Conservation (phyloP, 2,329 filamentous ascomycete genomes). For the Teratosphaeria pseudoeucalypti region DNA sequence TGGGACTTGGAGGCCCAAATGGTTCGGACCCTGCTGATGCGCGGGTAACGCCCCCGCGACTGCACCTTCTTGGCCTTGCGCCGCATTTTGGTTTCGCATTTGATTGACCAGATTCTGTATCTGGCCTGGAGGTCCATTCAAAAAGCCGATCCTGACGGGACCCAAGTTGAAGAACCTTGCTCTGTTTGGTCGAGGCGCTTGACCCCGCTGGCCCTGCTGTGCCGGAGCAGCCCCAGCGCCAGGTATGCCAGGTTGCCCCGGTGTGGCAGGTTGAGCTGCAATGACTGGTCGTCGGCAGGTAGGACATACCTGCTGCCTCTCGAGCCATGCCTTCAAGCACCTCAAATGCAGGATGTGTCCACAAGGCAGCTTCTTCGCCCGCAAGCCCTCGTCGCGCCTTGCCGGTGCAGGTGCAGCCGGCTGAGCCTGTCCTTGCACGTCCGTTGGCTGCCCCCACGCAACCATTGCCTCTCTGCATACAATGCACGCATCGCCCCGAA, state of each 20-base stretch:
- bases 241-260: constrained; percentile 3
- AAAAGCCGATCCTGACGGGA: constrained; percentile 62
- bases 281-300: constrained; percentile 77
- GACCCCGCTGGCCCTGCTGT: constrained; percentile 18
- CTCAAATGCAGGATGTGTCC: constrained; percentile 91
- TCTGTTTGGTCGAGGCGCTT: constrained; percentile 31
- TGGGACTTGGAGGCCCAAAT: constrained; percentile 17
- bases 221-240: not conserved
- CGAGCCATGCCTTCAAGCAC: constrained; percentile 92
- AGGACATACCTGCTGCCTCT: constrained; percentile 92
- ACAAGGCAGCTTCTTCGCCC: constrained; percentile 93
- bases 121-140: constrained; percentile 41
- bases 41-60: constrained; percentile 13
- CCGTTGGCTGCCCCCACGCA: constrained; percentile 52
- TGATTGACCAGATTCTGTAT: constrained; percentile 33
- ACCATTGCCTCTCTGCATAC: constrained; percentile 96
- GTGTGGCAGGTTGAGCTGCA: constrained; percentile 6
- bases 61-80: constrained; percentile 4
- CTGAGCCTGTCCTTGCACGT: constrained; percentile 17
- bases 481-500: constrained; percentile 83
- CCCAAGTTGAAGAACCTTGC: constrained; percentile 56
- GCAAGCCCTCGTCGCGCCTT: constrained; percentile 64
- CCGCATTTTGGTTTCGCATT: constrained; percentile 14
- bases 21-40: constrained; percentile 26
- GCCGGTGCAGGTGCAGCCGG: constrained; percentile 23